Conservation (phyloP, 2,329 filamentous ascomycete genomes). For the Elsinoe batatas region DNA sequence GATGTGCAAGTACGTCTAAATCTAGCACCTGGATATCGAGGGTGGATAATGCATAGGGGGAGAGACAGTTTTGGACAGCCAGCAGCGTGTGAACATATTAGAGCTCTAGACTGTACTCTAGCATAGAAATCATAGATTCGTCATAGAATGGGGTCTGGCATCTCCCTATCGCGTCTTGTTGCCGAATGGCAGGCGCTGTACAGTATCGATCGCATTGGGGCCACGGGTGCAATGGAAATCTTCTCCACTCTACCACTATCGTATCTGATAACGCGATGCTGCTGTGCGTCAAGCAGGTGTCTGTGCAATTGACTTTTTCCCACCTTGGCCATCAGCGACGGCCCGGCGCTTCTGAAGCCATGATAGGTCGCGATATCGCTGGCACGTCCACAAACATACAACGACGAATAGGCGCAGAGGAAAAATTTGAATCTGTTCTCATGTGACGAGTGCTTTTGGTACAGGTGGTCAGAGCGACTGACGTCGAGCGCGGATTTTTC, state of each 20-base stretch:
- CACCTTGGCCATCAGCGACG: background rate
- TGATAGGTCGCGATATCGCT: background rate
- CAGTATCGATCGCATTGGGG: background rate
- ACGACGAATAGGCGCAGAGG: background rate
- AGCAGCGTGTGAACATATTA: background rate
- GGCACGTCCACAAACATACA: too few species aligned
- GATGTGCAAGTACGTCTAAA: constrained; percentile 60
- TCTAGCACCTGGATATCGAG: background rate
- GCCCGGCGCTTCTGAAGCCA: background rate
- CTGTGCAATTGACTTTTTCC: background rate
- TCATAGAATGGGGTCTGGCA: background rate
- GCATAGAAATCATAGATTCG: constrained; percentile 4
- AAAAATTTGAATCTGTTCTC: background rate
- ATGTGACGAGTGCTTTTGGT: background rate
- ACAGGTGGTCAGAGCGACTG: background rate
- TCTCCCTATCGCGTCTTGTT: background rate
- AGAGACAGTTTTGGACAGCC: background rate
- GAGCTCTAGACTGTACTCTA: constrained; percentile 9
- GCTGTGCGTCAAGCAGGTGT: background rate
- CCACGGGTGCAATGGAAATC: background rate
- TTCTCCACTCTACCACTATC: constrained; percentile 4
- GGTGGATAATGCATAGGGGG: background rate
- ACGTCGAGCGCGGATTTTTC: background rate
- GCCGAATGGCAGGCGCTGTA: background rate
- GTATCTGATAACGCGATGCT: background rate